Conservation (phyloP, 805 yeast species). For the Debaryomyces maramus region DNA sequence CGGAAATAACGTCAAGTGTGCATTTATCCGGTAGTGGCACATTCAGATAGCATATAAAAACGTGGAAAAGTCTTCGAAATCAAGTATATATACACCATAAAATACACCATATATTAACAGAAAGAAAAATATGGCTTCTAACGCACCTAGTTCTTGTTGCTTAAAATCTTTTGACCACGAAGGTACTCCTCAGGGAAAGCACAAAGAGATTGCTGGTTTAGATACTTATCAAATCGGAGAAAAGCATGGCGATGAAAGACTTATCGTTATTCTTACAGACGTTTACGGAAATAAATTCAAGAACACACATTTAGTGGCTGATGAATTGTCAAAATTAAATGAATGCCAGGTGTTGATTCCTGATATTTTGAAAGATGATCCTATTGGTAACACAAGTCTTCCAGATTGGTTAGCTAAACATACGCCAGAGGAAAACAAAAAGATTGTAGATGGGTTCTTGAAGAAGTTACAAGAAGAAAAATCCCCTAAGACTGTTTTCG, state of each 20-base stretch:
- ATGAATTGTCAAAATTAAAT: conserved; percentile 59
- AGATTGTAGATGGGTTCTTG: conserved; percentile 51
- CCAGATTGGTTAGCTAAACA: conserved; percentile 57
- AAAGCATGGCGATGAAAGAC: conserved; percentile 35
- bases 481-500: conserved; percentile 21
- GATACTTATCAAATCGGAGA: conserved; percentile 32
- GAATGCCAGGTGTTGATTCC: conserved; percentile 66
- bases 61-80: no score
- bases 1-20: no score
- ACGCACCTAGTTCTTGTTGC: conserved; percentile 54
- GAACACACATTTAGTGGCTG: conserved; percentile 65
- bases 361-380: conserved; percentile 64
- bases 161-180: conserved; percentile 43
- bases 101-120: no score
- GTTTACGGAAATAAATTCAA: conserved; percentile 60
- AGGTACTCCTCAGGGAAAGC: conserved; percentile 50
- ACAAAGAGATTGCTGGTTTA: conserved; percentile 42
- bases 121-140: conserved; percentile 41
- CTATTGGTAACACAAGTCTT: conserved; percentile 19
- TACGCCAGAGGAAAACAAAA: conserved; percentile 45
- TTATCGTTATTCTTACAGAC: conserved; percentile 68
- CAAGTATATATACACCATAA: no score
- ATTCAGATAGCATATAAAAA: no score
- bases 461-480: conserved; percentile 40
- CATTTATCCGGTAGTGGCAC: no score